Base-by-base conservation (phyloP, 371 early-diverging fungal genomes). In the Mortierella sp. region DNA sequence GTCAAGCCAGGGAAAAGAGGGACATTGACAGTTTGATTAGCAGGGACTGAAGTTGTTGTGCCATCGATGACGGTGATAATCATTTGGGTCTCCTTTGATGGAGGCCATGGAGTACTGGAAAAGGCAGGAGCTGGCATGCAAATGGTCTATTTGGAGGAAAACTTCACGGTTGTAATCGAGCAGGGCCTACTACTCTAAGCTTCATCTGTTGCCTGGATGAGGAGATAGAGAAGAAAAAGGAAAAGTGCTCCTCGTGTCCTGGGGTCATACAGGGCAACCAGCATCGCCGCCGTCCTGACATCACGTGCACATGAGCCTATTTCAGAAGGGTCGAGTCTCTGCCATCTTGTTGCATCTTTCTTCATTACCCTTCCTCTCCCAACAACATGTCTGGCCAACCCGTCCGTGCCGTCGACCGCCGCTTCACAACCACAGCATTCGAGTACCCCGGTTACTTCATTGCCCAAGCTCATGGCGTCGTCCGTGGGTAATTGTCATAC, bases 361-460 rank as follows among this genome's bases (percentile, higher is more conserved):
- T 7, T 16, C 30, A 23, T 6, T 46, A 18, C n/a, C 16, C 60
- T 57, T 50, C n/a, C 5, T 45, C 47, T 28, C 7, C n/a, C 65
- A 43, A 16, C 66, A 60, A 50, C 57, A 75, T 76, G 72, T 59
- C 67, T 18, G 29, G 29, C 15, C 68, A 72, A n/a, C 72, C 79
- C 18, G 69, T 77, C 48, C 79, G 79, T 45, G 64, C 79, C 29
- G 72, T 77, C 29, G 79, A 77, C 57, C 79, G 72, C 14, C 79
- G 79, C 53, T 77, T 77, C 66, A 62, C 72, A 15, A 72, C 79
- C 21, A 77, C 79, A 6, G 72, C 79, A 21, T 76, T 76, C 59
- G 72, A 72, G 23, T 66, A 57, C 55, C 72, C 69, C 21, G 72
- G 72, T n/a, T 72, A 77, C 52, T 62, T 65, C 7, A 57, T 72